These are phyloP conservation scores for Diddensiella transvaalensis DNA, from an alignment of 805 yeast genomes.

Conservation along the genomic window DNA sequence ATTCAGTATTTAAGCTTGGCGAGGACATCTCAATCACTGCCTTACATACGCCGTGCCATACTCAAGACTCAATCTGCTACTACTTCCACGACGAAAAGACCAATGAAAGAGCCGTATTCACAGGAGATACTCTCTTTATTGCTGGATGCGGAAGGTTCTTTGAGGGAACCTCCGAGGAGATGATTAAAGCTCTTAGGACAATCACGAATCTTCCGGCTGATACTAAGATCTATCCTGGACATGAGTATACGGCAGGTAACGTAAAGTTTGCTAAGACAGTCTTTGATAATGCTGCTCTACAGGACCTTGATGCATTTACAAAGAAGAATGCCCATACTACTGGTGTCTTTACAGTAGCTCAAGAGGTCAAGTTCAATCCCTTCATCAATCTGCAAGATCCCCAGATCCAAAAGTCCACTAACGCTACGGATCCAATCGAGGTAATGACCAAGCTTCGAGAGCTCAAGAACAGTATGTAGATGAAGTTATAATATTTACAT, in stretches of 20 bases:
- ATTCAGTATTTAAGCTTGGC: constrained; percentile 62
- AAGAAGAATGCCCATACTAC: constrained; percentile 66
- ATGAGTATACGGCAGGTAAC: constrained; percentile 87
- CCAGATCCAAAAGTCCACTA: constrained; percentile 55
- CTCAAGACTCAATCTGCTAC: constrained; percentile 93
- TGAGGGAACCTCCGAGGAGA: constrained; percentile 81
- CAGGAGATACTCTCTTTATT: constrained; percentile 92
- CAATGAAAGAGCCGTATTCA: constrained; percentile 71
- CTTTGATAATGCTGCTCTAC: constrained; percentile 50
- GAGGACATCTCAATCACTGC: constrained; percentile 64
- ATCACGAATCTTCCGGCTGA: constrained; percentile 61
- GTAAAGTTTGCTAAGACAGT: constrained; percentile 71
- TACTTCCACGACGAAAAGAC: constrained; percentile 62
- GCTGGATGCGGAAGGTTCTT: constrained; percentile 97
- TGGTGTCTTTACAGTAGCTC: constrained; percentile 78
- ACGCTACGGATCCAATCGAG: constrained; percentile 45
- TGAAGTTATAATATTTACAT: too few relatives aligned
- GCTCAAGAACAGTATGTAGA: constrained; percentile 65
- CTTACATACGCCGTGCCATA: constrained; percentile 95
- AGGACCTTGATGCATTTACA: constrained; percentile 49
- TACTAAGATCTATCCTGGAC: constrained; percentile 87
- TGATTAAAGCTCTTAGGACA: constrained; percentile 63
- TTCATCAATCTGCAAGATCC: constrained; percentile 78
- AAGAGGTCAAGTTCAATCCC: constrained; percentile 82
- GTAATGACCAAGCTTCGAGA: constrained; percentile 73